Base-by-base conservation (phyloP, 1,284 basidiomycete genomes). In the Malassezia furfur region DNA sequence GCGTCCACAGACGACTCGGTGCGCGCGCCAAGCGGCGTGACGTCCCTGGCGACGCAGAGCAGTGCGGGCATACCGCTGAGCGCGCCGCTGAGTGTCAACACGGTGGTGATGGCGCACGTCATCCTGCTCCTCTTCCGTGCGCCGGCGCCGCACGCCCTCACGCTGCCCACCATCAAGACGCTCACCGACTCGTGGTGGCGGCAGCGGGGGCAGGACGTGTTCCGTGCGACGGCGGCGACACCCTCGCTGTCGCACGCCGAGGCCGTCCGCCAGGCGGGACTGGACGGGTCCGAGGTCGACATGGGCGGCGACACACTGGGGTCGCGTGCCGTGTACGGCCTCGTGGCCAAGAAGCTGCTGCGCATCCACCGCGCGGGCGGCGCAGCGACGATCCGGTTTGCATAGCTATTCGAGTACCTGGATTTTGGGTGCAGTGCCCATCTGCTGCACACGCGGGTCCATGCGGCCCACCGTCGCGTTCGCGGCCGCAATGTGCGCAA, bases 301-400 rank as follows among this genome's bases (percentile, higher is more conserved):
- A 63, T 39, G 48, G 34, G 25, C 2, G 62, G 63, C 25, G 56
- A 57, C 11, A 31, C 58, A 25, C 53, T 73, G 38, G 67, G 67
- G 4, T 63, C 64, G n/a, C 66, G 69, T 25, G 64, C 68, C 1
- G 64, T 70, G 11, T 73, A 73, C 44, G 65, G 60, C 15, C 63
- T 73, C 54, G 65, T 71, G 10, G 68, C 70, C 7, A 70, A 71
- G 50, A 61, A 67, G 50, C 52, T 71, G 19, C 60, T 73, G 37
- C 48, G 58, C 8, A 59, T 63, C 12, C 55, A 52, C 10, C 55
- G 55, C 15, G 50, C 50, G 17, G 55, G 50, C 19, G 54, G 54
- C 34, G 59, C 50, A 31, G 45, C 46, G 34, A 52, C 17, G 7
- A 41, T 57, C 21, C 45, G 46, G 8, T 57, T 57, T 36, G 50